A percentile compares a stretch with the other conserved stretches of the same genome.
Evolutionary conservation across 148 eudicot genomes (phyloP).

Genomic region (Bassia scoparia): DNA sequence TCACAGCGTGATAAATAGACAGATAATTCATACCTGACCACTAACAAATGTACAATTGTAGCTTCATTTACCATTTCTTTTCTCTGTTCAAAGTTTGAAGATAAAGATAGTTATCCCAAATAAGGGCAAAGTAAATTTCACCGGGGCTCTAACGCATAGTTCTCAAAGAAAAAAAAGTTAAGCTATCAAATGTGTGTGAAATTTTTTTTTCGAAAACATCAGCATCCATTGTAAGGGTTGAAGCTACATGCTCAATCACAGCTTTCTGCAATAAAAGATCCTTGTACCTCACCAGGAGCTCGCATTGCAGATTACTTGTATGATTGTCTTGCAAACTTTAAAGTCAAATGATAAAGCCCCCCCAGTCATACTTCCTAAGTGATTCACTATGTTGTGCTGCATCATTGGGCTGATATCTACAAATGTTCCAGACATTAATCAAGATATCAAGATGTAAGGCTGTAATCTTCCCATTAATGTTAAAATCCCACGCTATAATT

Average conservation of each 20-base stretch:
- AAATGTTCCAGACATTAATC: constrained; percentile 52
- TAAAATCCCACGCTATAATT: constrained; percentile 77
- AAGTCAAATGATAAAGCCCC: constrained; percentile 74
- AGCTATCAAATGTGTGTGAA: constrained; percentile 60
- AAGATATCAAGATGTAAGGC: constrained; percentile 67
- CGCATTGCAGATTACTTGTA: constrained; percentile 79
- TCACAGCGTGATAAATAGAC: no score
- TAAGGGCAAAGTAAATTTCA: constrained; percentile 72
- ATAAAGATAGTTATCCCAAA: constrained; percentile 62
- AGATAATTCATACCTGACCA: no score
- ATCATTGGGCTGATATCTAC: constrained; percentile 59
- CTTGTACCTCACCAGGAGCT: constrained; percentile 82
- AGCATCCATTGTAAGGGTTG: constrained; percentile 53
- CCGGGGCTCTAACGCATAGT: constrained; percentile 46
- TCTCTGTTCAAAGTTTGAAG: constrained; percentile 48
- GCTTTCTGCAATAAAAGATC: constrained; percentile 78
- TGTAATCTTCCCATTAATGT: constrained; percentile 83
- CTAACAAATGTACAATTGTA: no score
- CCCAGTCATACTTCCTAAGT: constrained; percentile 80
- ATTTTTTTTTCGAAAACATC: constrained; percentile 58
- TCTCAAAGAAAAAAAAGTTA: constrained; percentile 46
- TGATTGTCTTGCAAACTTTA: constrained; percentile 81
- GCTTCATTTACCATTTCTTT: constrained; percentile 31
- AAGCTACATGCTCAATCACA: constrained; percentile 76
- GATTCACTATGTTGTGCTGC: constrained; percentile 41